These are phyloP conservation scores for Dipteronia sinensis DNA, from an alignment of 345 rosid species.

Conservation along the genomic window DNA sequence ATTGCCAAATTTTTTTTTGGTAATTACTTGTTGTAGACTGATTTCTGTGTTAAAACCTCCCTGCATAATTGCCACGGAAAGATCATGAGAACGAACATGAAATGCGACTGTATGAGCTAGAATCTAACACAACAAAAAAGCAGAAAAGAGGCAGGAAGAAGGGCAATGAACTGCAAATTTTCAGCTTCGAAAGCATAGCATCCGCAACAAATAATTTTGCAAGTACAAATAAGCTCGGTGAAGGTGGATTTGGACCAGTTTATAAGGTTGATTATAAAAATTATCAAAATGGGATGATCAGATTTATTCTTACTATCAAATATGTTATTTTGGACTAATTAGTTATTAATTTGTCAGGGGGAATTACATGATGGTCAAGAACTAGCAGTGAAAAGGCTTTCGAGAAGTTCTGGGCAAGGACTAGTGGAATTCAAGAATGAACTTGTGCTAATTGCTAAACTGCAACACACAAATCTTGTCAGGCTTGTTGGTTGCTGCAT, in stretches of 20 bases:
- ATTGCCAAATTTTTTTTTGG: neutral
- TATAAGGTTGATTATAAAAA: constrained; percentile 19
- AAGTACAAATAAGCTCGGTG: constrained; percentile 23
- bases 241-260: constrained; percentile 32
- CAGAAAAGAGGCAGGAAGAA: neutral
- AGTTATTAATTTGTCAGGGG: neutral
- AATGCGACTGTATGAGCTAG: neutral
- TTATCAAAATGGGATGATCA: neutral
- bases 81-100: constrained; percentile 6
- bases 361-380: neutral
- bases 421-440: constrained; percentile 20
- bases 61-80: neutral
- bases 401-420: constrained; percentile 14
- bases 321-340: neutral
- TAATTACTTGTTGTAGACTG: neutral
- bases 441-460: constrained; percentile 10
- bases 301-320: too few relatives aligned
- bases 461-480: constrained; percentile 22
- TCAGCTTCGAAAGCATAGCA: constrained; percentile 27
- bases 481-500: constrained; percentile 11
- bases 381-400: constrained; percentile 13
- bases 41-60: neutral
- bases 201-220: constrained; percentile 26
- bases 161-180: constrained; percentile 16
- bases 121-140: neutral